Evolutionary conservation across 2,329 filamentous ascomycete species (phyloP).

Genomic region (Cercospora sesami): DNA sequence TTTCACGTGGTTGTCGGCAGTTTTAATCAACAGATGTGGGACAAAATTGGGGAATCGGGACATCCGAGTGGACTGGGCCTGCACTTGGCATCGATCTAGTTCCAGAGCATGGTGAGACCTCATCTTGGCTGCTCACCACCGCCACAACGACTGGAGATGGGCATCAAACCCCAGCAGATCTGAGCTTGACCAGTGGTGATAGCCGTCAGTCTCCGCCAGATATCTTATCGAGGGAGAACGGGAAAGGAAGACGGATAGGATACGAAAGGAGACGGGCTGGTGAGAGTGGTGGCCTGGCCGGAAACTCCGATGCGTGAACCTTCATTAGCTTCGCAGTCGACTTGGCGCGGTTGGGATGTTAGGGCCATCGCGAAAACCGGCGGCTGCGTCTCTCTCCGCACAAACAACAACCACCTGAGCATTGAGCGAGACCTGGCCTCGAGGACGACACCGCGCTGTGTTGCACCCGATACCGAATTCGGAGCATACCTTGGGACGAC

Average conservation of each 20-base stretch:
- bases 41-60: background rate
- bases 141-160: background rate
- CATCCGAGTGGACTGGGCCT: background rate
- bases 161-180: background rate
- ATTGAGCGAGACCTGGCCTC: background rate
- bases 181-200: background rate
- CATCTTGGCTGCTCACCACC: background rate
- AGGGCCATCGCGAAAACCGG: background rate
- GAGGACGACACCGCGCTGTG: background rate
- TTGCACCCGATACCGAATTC: background rate
- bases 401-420: background rate
- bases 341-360: background rate
- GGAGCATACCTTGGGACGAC: background rate
- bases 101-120: background rate
- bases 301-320: background rate
- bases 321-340: background rate
- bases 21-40: background rate
- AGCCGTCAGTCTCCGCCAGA: background rate
- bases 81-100: background rate
- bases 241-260: background rate
- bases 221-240: background rate
- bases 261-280: background rate
- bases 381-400: background rate
- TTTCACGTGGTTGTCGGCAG: background rate
- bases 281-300: background rate